These are phyloP conservation scores for Penicillium egyptiacum DNA, from an alignment of 495 filamentous ascomycete genomes.

Conservation along the genomic window DNA sequence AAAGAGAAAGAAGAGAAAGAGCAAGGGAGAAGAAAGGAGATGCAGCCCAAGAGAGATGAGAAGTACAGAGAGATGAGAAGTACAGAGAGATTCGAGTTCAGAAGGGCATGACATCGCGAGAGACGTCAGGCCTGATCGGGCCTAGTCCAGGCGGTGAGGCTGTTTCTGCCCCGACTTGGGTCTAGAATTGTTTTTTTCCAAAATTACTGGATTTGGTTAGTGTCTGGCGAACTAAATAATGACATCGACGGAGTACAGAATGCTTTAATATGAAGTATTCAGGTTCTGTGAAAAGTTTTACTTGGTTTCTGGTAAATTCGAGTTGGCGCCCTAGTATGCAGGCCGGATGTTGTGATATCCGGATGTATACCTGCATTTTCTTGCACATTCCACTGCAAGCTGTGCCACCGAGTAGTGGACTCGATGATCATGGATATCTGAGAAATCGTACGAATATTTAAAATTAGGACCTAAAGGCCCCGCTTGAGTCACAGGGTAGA, in stretches of 20 bases:
- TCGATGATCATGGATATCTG: not conserved
- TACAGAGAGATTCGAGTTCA: slow-evolving; percentile 16
- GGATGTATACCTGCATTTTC: slow-evolving; percentile 11
- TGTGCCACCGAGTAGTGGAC: slow-evolving; percentile 6
- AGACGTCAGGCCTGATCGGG: slow-evolving; percentile 35
- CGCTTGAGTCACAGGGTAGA: not conserved
- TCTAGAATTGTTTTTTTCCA: slow-evolving; percentile 8
- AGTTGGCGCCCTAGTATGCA: not conserved
- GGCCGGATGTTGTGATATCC: slow-evolving; percentile 10
- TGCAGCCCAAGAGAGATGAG: slow-evolving; percentile 20
- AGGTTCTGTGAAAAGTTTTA: not conserved
- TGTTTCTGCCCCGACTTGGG: slow-evolving; percentile 23
- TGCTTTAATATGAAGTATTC: not conserved
- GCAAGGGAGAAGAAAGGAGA: slow-evolving; percentile 26
- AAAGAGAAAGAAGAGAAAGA: slow-evolving; percentile 19
- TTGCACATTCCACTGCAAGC: not conserved
- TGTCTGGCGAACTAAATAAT: not conserved
- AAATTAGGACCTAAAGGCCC: not conserved
- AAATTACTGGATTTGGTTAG: slow-evolving; percentile 8
- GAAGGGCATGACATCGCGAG: slow-evolving; percentile 34
- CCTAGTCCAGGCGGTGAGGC: slow-evolving; percentile 27
- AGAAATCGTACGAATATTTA: not conserved
- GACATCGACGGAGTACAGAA: not conserved
- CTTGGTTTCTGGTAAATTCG: not conserved
- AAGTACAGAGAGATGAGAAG: slow-evolving; percentile 23